A percentile compares a stretch with the other conserved stretches of the same genome.
phyloP scores from a whole-genome alignment of 1,284 basidiomycete genomes.

The Fomes fomentarius region DNA sequence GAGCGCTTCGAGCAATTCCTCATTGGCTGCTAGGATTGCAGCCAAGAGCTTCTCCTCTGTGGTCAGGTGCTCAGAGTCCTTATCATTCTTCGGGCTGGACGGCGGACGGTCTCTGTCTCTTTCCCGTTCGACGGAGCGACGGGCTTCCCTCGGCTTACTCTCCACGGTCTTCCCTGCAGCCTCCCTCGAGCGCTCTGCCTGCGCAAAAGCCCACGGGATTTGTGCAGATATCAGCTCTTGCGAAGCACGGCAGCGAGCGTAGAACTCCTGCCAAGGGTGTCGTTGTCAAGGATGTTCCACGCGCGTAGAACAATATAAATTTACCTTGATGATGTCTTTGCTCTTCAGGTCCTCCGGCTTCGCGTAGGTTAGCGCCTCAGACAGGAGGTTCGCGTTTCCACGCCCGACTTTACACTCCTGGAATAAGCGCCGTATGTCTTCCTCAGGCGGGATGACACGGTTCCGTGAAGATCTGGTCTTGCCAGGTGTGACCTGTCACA shows the following conservation, averaged over 20 bases:
- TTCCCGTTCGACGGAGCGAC: slow-evolving; percentile 17
- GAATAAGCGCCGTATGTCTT: slow-evolving; percentile 76
- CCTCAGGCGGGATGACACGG: slow-evolving; percentile 71
- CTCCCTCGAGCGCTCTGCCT: slow-evolving; percentile 61
- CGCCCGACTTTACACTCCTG: slow-evolving; percentile 79
- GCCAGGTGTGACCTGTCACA: slow-evolving; percentile 15
- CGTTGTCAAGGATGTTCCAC: too few species aligned
- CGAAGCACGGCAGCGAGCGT: slow-evolving; percentile 67
- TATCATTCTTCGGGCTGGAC: slow-evolving; percentile 27
- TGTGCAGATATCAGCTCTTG: slow-evolving; percentile 77
- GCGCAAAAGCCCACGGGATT: slow-evolving; percentile 79
- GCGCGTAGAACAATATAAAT: slow-evolving; percentile 27
- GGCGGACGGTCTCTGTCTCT: slow-evolving; percentile 19
- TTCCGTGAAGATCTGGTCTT: slow-evolving; percentile 44
- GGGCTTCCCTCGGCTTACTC: slow-evolving; percentile 22
- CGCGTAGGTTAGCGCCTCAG: slow-evolving; percentile 64
- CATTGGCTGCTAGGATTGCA: slow-evolving; percentile 67
- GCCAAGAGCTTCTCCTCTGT: slow-evolving; percentile 66
- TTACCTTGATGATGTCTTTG: slow-evolving; percentile 64
- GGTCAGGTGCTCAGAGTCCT: slow-evolving; percentile 48
- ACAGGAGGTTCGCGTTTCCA: slow-evolving; percentile 70
- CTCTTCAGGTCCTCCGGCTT: slow-evolving; percentile 66
- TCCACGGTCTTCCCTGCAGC: slow-evolving; percentile 20
- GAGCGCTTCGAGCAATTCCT: slow-evolving; percentile 51
- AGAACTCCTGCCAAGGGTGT: slow-evolving; percentile 62